These are phyloP conservation scores for Pseudoscleropodium purum DNA, from an alignment of 225 moss, liverwort and hornwort genomes.

Conservation along the genomic window DNA sequence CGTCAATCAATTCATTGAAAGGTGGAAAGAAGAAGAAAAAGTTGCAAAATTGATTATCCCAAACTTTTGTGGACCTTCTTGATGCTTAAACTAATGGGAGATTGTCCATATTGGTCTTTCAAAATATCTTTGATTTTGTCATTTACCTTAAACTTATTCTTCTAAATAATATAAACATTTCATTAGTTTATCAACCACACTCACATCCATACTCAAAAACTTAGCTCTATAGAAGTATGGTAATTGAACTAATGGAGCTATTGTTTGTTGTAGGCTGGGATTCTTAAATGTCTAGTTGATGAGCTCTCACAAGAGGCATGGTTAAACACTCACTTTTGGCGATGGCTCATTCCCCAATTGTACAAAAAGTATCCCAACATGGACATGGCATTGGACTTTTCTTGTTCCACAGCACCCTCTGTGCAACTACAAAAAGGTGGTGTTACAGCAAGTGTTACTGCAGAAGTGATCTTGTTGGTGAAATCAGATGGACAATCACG, in stretches of 20 bases:
- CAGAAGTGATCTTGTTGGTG: constrained; percentile 64
- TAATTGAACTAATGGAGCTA: not conserved
- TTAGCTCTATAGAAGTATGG: accelerated
- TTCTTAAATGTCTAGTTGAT: constrained; percentile 63
- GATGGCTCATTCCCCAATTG: constrained; percentile 73
- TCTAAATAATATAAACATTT: not conserved
- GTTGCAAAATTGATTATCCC: not conserved
- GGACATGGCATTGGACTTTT: constrained; percentile 66
- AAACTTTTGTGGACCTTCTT: not conserved
- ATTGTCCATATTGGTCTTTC: not conserved
- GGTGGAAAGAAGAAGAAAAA: not conserved
- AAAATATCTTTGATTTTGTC: not conserved
- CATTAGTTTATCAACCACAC: accelerated
- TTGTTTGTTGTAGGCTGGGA: constrained; percentile 32
- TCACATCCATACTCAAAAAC: not conserved
- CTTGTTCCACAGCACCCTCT: constrained; percentile 45
- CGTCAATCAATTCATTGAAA: not conserved
- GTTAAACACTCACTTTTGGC: constrained; percentile 87
- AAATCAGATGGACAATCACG: constrained; percentile 4
- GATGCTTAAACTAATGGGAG: not conserved
- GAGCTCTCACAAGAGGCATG: constrained; percentile 54
- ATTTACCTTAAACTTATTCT: not conserved
- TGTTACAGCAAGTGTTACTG: constrained; percentile 28
- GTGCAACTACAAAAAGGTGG: constrained; percentile 45
- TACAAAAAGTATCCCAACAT: constrained; percentile 81